Percentiles rank a stretch among this genome's conserved stretches.
Conservation (phyloP, 2,329 filamentous ascomycete genomes). For the Clathrospora elynae region DNA sequence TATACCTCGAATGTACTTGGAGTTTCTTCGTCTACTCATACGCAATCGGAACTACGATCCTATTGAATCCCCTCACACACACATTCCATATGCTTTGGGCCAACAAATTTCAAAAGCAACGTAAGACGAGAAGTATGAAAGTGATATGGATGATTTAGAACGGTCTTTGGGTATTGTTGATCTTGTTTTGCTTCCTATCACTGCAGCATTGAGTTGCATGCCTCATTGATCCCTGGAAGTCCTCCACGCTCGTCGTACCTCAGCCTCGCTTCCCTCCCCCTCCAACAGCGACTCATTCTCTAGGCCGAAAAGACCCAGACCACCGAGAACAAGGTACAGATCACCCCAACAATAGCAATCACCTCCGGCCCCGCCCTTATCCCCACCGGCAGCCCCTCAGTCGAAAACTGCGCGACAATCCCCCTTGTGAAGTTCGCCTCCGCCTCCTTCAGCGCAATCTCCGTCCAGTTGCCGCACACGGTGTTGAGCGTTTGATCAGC, state of each 20-base stretch:
- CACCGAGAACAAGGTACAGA: slow-evolving; percentile 24
- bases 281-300: neutral
- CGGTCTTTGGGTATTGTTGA: neutral
- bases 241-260: neutral
- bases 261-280: neutral
- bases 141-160: too few species aligned
- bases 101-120: too few species aligned
- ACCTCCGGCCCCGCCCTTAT: slow-evolving; percentile 36
- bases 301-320: slow-evolving; percentile 35
- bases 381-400: slow-evolving; percentile 37
- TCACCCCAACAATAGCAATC: slow-evolving; percentile 18
- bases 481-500: slow-evolving; percentile 51
- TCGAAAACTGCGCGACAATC: slow-evolving; percentile 46
- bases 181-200: neutral
- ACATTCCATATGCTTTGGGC: too few species aligned
- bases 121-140: too few species aligned
- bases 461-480: slow-evolving; percentile 55
- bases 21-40: slow-evolving; percentile 4
- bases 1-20: slow-evolving; percentile 25
- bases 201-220: too few species aligned
- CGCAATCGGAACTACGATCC: too few species aligned
- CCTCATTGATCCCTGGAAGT: too few species aligned
- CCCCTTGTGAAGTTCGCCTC: slow-evolving; percentile 53
- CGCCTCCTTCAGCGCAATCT: slow-evolving; percentile 52
- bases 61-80: too few species aligned